These are phyloP conservation scores for Schwanniomyces occidentalis DNA, from an alignment of 805 yeast species.

Conservation along the genomic window DNA sequence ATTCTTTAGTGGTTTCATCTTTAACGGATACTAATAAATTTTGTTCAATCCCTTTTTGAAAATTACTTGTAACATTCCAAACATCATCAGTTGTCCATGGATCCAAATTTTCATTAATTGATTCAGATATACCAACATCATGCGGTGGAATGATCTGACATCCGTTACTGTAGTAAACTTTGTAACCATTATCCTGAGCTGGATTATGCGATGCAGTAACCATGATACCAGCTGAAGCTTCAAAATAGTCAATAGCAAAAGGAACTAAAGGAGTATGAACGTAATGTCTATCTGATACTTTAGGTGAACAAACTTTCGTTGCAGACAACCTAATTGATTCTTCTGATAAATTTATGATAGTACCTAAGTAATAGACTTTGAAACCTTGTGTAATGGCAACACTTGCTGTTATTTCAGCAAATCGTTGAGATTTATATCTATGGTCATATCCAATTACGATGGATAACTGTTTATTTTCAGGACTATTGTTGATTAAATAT, in stretches of 20 bases:
- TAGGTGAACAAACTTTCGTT: conserved; percentile 4
- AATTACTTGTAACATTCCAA: conserved; percentile 45
- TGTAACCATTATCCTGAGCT: conserved; percentile 86
- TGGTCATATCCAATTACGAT: conserved; percentile 93
- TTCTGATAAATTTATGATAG: conserved; percentile 31
- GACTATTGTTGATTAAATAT: conserved; percentile 36
- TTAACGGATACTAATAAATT: conserved; percentile 41
- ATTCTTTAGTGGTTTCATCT: conserved; percentile 41
- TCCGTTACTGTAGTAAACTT: conserved; percentile 90
- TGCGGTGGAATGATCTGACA: conserved; percentile 96
- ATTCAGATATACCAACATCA: conserved; percentile 67
- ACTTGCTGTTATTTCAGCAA: conserved; percentile 77
- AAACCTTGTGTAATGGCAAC: conserved; percentile 71
- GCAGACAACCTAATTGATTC: conserved; percentile 18
- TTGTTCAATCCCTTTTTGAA: conserved; percentile 21
- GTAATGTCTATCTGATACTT: conserved; percentile 11
- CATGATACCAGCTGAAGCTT: conserved; percentile 85
- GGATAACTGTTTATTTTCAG: conserved; percentile 17
- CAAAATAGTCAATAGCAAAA: conserved; percentile 64
- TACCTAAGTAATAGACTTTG: conserved; percentile 63
- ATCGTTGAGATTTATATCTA: conserved; percentile 73
- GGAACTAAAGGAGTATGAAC: conserved; percentile 94
- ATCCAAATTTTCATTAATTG: conserved; percentile 58
- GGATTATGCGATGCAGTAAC: conserved; percentile 90
- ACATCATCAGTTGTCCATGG: conserved; percentile 54